These are phyloP conservation scores for Anastatica hierochuntica DNA, from an alignment of 345 rosid species.

Conservation along the genomic window DNA sequence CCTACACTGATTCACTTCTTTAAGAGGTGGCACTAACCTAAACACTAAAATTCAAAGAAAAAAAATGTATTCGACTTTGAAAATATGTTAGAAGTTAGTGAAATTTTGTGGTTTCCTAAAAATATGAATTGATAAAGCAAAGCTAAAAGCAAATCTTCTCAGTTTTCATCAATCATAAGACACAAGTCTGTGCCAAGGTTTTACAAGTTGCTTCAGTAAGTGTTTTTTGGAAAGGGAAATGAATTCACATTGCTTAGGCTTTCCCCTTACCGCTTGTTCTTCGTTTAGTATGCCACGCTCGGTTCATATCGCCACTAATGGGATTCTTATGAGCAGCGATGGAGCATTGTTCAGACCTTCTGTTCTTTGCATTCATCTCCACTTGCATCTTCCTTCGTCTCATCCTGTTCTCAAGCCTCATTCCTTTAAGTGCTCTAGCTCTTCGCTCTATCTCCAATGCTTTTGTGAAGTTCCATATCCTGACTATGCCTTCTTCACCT, in stretches of 20 bases:
- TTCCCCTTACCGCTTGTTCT: conserved; percentile 58
- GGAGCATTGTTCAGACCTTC: conserved; percentile 46
- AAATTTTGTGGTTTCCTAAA: not conserved
- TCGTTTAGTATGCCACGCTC: conserved; percentile 55
- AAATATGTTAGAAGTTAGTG: no score
- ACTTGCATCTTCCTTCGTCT: conserved; percentile 56
- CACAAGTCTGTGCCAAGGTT: conserved; percentile 1
- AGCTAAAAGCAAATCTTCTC: not conserved
- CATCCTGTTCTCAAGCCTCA: conserved; percentile 74
- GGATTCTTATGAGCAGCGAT: conserved; percentile 77
- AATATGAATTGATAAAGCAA: not conserved
- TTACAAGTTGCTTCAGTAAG: not conserved
- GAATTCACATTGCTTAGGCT: conserved; percentile 40
- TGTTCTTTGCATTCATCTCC: conserved; percentile 57
- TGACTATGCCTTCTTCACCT: conserved; percentile 77
- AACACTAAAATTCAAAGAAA: no score
- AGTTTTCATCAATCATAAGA: conserved; percentile 1
- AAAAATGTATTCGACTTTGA: no score
- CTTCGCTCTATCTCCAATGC: conserved; percentile 70
- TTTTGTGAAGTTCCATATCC: conserved; percentile 82
- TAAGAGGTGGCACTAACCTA: no score
- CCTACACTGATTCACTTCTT: no score
- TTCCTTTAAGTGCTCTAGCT: conserved; percentile 49
- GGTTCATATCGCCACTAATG: conserved; percentile 39
- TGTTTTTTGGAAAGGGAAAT: not conserved